These are phyloP conservation scores for Rubroshorea leprosula DNA, from an alignment of 345 rosid genomes.

Conservation along the genomic window DNA sequence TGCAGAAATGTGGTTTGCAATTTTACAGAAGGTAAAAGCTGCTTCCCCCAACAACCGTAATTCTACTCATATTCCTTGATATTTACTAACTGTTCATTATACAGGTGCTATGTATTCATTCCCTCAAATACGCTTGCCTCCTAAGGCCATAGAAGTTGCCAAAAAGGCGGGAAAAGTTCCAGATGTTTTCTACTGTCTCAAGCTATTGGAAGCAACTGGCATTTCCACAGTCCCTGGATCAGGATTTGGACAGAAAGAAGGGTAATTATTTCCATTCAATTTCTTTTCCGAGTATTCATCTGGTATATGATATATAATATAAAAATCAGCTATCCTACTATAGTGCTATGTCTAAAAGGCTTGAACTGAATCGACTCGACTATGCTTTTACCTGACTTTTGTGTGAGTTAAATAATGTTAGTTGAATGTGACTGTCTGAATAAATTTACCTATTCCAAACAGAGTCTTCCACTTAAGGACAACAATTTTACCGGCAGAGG, in stretches of 20 bases:
- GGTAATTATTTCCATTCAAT: slow-evolving; percentile 35
- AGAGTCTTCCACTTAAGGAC: slow-evolving; percentile 96
- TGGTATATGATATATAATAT: no score
- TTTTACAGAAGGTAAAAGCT: slow-evolving; percentile 79
- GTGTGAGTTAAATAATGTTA: neutral
- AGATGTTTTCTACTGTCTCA: slow-evolving; percentile 95
- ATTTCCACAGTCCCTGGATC: slow-evolving; percentile 99
- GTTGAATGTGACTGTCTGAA: neutral
- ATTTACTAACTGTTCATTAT: neutral
- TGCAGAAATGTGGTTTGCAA: slow-evolving; percentile 93
- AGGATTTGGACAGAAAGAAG: slow-evolving; percentile 98
- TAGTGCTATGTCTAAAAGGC: no score
- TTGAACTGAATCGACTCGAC: no score
- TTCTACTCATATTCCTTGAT: neutral
- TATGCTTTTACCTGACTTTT: no score
- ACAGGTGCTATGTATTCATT: slow-evolving; percentile 99
- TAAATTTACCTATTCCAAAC: neutral
- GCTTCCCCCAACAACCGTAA: neutral
- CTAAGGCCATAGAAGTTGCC: slow-evolving; percentile 84
- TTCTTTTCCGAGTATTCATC: slow-evolving; percentile 1
- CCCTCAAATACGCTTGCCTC: slow-evolving; percentile 87
- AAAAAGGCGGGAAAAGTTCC: slow-evolving; percentile 73
- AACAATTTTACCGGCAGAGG: slow-evolving; percentile 90
- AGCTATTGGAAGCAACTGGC: slow-evolving; percentile 96
- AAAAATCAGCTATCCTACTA: no score